Base-by-base conservation (phyloP, 2,329 filamentous ascomycete genomes). In the Colletotrichum tropicicola region DNA sequence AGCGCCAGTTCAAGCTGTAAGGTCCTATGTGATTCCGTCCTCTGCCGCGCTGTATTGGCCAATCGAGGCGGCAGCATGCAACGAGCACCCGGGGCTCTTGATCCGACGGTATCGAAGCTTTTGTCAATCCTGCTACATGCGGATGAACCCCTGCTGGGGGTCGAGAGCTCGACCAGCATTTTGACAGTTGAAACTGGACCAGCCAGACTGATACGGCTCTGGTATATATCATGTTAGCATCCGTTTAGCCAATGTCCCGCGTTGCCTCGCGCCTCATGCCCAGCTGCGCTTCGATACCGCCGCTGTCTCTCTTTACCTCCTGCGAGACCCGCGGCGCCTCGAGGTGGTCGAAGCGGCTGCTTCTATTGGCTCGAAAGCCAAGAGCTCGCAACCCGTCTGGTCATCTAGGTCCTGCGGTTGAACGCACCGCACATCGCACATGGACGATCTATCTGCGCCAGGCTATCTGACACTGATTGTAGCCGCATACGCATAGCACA, bases 171-270 rank as follows among this genome's bases (percentile, higher is more conserved):
- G 35, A 52, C 47, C 39, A 21, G 19, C 30, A 30, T n/a, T 37
- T 65, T 63, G 49, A 47, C 51, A 55, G 51, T 65, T 57, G 58
- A 65, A 65, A 65, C 58, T 35, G 51, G 44, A 19, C 51, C 58
- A 57, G 62, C 21, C 49, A 35, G 35, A 62, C 49, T 48, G 45
- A 51, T 32, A n/a, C 19, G 44, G 48, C 43, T 35, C 35, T 21
- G 58, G 27, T 41, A 13, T 65, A 49, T 44, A 30, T 57, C 25
- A 23, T 62, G 19, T 48, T 35, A 43, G 43, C 49, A 61, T 37
- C 55, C 48, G 43, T 48, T 32, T 45, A 32, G 49, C 44, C 35
- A 56, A 45, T 44, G 25, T 57, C 43, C 41, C 57, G 43, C 27
- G 43, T 53, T 32, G 39, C 39, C 41, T 48, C 41, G 27, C 30